Conservation (phyloP, 805 yeast genomes). For the Suhomyces tanzawaensis region DNA sequence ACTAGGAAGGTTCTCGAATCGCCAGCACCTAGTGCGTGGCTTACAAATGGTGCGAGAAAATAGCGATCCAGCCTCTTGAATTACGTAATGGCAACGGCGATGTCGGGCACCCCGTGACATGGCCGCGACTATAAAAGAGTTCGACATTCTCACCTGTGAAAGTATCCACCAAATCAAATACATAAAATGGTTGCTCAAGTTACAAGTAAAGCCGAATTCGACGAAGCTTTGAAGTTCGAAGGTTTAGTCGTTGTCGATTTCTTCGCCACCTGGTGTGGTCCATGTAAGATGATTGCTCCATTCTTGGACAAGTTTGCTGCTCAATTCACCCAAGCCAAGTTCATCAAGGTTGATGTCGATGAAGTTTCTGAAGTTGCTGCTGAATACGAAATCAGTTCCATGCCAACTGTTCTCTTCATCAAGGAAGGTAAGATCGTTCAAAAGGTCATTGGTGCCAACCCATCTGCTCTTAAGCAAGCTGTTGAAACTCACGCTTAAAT, state of each 20-base stretch:
- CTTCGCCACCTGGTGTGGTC: constrained; percentile 98
- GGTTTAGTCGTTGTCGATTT: constrained; percentile 91
- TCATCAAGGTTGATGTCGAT: constrained; percentile 92
- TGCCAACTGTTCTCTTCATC: constrained; percentile 70
- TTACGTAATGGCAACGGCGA: not conserved
- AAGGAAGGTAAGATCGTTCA: constrained; percentile 78
- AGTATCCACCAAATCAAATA: not conserved
- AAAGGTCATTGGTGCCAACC: constrained; percentile 88
- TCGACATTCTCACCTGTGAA: not conserved
- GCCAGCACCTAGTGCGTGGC: not conserved
- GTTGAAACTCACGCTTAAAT: constrained; percentile 52
- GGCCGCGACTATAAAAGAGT: not conserved
- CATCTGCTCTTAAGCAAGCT: constrained; percentile 74
- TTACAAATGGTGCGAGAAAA: not conserved
- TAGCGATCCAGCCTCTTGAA: not conserved
- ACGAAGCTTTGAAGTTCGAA: constrained; percentile 55
- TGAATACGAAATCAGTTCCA: constrained; percentile 52
- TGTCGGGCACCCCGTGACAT: not conserved
- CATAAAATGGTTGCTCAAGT: constrained; percentile 37
- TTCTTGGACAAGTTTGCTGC: constrained; percentile 76
- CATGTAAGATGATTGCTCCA: constrained; percentile 97
- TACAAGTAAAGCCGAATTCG: constrained; percentile 53
- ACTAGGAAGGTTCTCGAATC: not conserved
- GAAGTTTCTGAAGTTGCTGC: constrained; percentile 74
- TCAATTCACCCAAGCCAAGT: constrained; percentile 64